Evolutionary conservation across 768 basidiomycete species (phyloP).

Genomic region (Rhizopogon salebrosus): DNA sequence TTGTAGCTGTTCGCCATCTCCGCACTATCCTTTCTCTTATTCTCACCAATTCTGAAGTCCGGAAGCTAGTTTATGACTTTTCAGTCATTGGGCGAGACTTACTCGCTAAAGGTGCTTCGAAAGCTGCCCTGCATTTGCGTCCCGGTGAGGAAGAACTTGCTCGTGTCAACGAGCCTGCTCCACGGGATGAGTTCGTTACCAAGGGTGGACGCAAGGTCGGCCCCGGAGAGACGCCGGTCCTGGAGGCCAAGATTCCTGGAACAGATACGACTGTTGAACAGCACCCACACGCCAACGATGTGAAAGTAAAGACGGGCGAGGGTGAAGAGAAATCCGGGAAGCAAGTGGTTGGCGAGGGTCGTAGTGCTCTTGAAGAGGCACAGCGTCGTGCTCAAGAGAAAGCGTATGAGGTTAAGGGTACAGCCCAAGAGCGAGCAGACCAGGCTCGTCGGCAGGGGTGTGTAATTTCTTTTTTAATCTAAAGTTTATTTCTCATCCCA

Average conservation of each 20-base stretch:
- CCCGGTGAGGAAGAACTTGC: conserved; percentile 60
- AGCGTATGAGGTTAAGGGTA: conserved; percentile 1
- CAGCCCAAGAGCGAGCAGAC: conserved; percentile 4
- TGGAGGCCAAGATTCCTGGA: conserved; percentile 42
- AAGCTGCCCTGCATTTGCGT: conserved; percentile 63
- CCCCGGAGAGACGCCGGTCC: conserved; percentile 41
- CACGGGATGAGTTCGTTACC: conserved; percentile 60
- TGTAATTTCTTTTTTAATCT: not conserved
- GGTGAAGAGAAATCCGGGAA: conserved; percentile 28
- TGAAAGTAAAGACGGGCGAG: conserved; percentile 26
- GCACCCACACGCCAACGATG: conserved; percentile 47
- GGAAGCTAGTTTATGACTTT: conserved; percentile 82
- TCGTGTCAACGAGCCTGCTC: conserved; percentile 65
- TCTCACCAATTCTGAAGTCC: conserved; percentile 89
- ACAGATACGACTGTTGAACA: conserved; percentile 38
- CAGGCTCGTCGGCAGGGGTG: conserved; percentile 9
- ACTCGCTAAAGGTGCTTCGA: conserved; percentile 65
- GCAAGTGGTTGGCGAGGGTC: conserved; percentile 17
- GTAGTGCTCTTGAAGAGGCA: conserved; percentile 9
- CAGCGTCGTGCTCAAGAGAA: conserved; percentile 8
- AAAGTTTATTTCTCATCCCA: conserved; percentile 1
- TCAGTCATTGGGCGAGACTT: conserved; percentile 78
- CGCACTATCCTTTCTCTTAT: conserved; percentile 84
- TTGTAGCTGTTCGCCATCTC: conserved; percentile 74
- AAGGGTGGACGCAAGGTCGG: conserved; percentile 36